Evolutionary conservation across 495 filamentous ascomycete species (phyloP), one percentile per base, ranked within the genome.

Genomic region (Letharia lupina): DNA sequence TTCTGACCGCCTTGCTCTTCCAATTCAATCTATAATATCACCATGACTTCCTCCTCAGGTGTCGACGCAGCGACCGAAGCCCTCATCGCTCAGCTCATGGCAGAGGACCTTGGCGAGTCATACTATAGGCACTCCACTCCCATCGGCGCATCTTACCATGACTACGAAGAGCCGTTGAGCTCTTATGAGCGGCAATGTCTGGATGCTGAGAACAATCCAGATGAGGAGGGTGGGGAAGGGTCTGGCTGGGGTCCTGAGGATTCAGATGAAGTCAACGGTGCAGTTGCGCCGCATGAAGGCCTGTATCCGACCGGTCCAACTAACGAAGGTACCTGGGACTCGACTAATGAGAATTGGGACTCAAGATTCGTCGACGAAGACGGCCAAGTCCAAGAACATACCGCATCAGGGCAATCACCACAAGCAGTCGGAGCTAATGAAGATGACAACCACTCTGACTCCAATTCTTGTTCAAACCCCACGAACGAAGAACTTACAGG

Each of bases 11-110:
- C 23, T 15, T 28, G 18, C 45, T 40, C 6, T 13, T 5, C 13
- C 47, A 9, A 0, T 28, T 35, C 12, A 3, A 31, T 3, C 15
- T 28, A 37, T 23, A 10, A 59, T 40, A 57, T 13, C 54, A 52
- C 64, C 45, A 18, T 61, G 59, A 40, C 52, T 59, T 37, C 58
- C 13, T 31, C 37, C 42, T 33, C 44, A 31, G 61, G 41, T 37
- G 23, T 47, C 23, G 66, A 67, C 39, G 61, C 66, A 60, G 66
- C 50, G 41, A 64, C 66, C 16, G 50, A 67, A 42, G 66, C 66
- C 44, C 66, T 64, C 42, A 64, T 67, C 35, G 62, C 52, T 39
- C 66, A 37, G 33, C 44, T 67, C 13, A 63, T 67, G 44, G 61
- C 61, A 41, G 66, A 64, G 59, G 66, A 67, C n/a, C 35, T 63